A percentile compares a stretch with the other conserved stretches of the same genome.
These are phyloP conservation scores for Immersiella caudata DNA, from an alignment of 495 filamentous ascomycete species.

Conservation along the genomic window DNA sequence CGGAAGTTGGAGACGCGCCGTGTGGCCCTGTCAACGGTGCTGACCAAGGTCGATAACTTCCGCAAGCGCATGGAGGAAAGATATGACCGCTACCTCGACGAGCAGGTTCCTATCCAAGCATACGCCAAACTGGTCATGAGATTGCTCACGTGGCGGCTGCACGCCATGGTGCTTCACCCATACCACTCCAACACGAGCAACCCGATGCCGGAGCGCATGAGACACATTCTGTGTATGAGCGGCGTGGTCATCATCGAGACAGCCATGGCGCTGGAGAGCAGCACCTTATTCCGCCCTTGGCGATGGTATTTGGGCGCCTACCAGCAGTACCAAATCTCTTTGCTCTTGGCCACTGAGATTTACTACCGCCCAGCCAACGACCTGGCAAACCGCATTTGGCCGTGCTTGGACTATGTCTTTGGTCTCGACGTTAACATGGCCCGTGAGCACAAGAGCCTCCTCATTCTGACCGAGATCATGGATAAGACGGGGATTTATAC, in stretches of 20 bases:
- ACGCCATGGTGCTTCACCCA: conserved; percentile 66
- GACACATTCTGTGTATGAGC: conserved; percentile 52
- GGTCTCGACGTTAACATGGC: conserved; percentile 54
- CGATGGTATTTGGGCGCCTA: conserved; percentile 60
- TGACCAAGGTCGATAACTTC: conserved; percentile 66
- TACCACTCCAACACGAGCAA: conserved; percentile 61
- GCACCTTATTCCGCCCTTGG: conserved; percentile 54
- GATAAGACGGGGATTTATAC: conserved; percentile 45
- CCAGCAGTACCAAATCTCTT: conserved; percentile 58
- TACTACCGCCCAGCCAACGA: conserved; percentile 59
- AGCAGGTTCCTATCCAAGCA: conserved; percentile 58
- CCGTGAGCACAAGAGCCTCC: conserved; percentile 43
- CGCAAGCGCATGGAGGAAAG: conserved; percentile 58
- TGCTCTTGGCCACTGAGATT: conserved; percentile 56
- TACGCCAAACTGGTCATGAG: conserved; percentile 62
- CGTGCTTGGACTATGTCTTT: conserved; percentile 71
- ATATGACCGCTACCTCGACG: conserved; percentile 62
- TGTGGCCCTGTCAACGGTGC: conserved; percentile 57
- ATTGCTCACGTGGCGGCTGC: conserved; percentile 61
- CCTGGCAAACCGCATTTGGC: conserved; percentile 66
- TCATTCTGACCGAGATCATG: conserved; percentile 46
- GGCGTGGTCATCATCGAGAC: conserved; percentile 60
- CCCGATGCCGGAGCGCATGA: conserved; percentile 51
- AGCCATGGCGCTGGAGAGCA: conserved; percentile 61
- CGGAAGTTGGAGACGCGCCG: conserved; percentile 61